Evolutionary conservation across 352 stramenopile species (phyloP), one percentile per base, ranked within the genome.

Genomic region (Phytopythium vexans): DNA sequence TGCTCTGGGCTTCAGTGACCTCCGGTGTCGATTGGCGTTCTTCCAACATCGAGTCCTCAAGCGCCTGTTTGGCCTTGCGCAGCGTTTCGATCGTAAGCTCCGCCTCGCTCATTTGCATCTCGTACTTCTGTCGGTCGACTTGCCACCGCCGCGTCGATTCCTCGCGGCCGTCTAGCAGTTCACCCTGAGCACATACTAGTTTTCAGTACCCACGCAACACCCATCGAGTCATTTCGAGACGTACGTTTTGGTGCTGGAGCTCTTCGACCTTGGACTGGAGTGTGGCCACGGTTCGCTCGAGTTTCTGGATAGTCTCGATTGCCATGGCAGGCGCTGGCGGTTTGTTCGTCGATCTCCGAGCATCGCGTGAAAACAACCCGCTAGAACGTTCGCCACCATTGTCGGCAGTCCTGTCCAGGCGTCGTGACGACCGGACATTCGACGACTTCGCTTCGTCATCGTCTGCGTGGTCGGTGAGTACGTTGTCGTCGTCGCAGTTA

Each of bases 171-270:
- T 85, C 78, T 48, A 75, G 51, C 5, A 89, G 49, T 54, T 89
- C 75, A 14, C 79, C 74, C 77, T 92, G 45, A 34, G 16, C 16
- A 56, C 4, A 31, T 21, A 38, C 11, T 31, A 49, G 14, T 44
- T 11, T 9, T 48, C 31, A 5, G 36, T 33, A 32, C 10, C 8
- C 10, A 31, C 38, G 21, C 16, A 37, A 15, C 21, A 52, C 2
- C 9, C 12, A 46, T 36, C 8, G 45, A 15, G 9, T 33, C 21
- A 32, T 7, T 6, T 8, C 43, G 50, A 14, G 33, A 66, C 75
- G 62, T 82, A 88, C 80, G 72, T 91, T 91, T 57, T 86, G 82
- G 48, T 82, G 78, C 47, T 88, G 73, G 3, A 88, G 61, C 52
- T 88, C 77, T 61, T 91, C 77, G 6, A 88, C 49, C 55, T 86